Evolutionary conservation across 2,329 filamentous ascomycete species (phyloP), one percentile per base, ranked within the genome.

Genomic region (Pseudopithomyces maydicus): DNA sequence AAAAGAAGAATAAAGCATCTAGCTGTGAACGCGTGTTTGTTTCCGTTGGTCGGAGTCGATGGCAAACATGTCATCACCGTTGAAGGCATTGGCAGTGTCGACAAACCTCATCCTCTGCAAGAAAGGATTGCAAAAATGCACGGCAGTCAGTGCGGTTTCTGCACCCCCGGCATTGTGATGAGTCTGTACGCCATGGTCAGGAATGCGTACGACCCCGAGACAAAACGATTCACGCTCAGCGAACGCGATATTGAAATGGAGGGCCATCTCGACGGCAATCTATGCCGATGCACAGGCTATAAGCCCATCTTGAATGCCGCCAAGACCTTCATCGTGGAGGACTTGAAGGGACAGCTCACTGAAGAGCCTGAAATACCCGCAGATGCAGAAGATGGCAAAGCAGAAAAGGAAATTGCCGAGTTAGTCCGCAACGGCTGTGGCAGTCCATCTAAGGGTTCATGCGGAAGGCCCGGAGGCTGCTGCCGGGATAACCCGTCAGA

Each of bases 61-160:
- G 94, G 94, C 46, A 98, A 98, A 74, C 94, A 98, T 85, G 91
- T 98, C 73, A 93, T 98, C 72, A 98, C 94, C 2, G 88, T 98
- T 41, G 94, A 98, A 78, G 94, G 94, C 6, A 96, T 98, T 65
- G 94, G 94, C 15, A 90, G 88, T 74, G 88, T 91, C 36, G 88
- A 93, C 74, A 87, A 83, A 38, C 94, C 94, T 1, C 94, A 98
- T 78, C 90, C 93, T 0, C 81, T 90, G 2, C 94, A 98, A 74
- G 92, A 98, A 77, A 85, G 94, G 46, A 90, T 98, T 64, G 94
- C 94, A 12, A 90, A 90, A 77, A 85, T 90, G 29, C 93, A 97
- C 76, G 95, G 95, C 45, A 96, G 91, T 65, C 94, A 98, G 75
- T 98, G 88, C 74, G 88, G 92, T 1, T 98, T 98, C 77, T 98